Conservation (phyloP, 2,329 filamentous ascomycete genomes). For the Pyricularia sp. region DNA sequence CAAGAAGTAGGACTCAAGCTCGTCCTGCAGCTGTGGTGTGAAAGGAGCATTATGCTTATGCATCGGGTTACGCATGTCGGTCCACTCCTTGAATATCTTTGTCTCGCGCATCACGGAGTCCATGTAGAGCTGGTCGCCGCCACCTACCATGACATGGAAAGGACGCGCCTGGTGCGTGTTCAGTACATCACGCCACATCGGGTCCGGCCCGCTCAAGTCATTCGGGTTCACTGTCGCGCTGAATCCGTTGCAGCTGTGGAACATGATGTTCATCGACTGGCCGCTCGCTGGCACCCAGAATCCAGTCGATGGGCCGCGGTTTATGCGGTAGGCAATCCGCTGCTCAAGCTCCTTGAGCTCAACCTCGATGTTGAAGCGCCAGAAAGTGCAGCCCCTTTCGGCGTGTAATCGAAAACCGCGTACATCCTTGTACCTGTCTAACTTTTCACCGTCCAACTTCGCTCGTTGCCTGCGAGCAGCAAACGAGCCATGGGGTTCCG, state of each 20-base stretch:
- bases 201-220: slow-evolving; percentile 83
- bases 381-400: slow-evolving; percentile 86
- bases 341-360: slow-evolving; percentile 72
- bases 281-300: slow-evolving; percentile 89
- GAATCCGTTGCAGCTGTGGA: slow-evolving; percentile 96
- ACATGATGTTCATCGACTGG: slow-evolving; percentile 97
- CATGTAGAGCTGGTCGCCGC: slow-evolving; percentile 95
- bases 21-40: slow-evolving; percentile 71
- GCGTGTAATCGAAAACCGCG: slow-evolving; percentile 72
- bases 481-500: slow-evolving; percentile 44
- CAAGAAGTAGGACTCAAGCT: slow-evolving; percentile 82
- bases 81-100: slow-evolving; percentile 72
- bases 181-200: slow-evolving; percentile 91
- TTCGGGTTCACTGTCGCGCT: slow-evolving; percentile 69
- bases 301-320: slow-evolving; percentile 74
- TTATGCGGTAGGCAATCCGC: slow-evolving; percentile 91
- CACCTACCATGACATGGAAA: slow-evolving; percentile 97
- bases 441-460: slow-evolving; percentile 66
- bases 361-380: slow-evolving; percentile 92
- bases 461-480: slow-evolving; percentile 42
- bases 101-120: slow-evolving; percentile 73
- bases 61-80: slow-evolving; percentile 66
- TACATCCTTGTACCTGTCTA: slow-evolving; percentile 75
- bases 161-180: slow-evolving; percentile 85
- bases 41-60: slow-evolving; percentile 75